Base-by-base conservation (phyloP, 2,329 filamentous ascomycete species). In the Teratosphaeriaceae sp. region DNA sequence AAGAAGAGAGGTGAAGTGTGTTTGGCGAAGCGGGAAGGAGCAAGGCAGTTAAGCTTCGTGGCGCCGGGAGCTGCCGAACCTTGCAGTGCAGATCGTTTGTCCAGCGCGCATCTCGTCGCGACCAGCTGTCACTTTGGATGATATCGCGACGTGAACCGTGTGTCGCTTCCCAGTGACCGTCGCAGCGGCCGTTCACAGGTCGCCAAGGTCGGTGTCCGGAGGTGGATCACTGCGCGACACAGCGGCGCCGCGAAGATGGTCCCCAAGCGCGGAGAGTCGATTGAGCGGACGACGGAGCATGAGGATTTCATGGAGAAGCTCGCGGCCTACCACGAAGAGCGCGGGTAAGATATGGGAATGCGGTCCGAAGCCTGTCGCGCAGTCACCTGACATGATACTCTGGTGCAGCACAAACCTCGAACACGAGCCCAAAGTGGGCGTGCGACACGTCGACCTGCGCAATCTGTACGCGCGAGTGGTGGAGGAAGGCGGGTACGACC, bases 401-500 rank as follows among this genome's bases (percentile, higher is more conserved):
- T 43, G 49, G 50, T 47, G n/a, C 52, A 78, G 74, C 42, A 94
- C 86, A 6, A 68, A 73, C 44, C 80, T 94, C 53, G 88, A 94
- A 48, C 74, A 82, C 22, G 84, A 89, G 62, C 88, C 88, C 40
- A 88, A 86, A 67, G 80, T 94, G 55, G 87, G 85, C 47, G 76
- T 77, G 53, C 81, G 81, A 47, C 80, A 84, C 51, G 76, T 94
- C 48, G 85, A 94, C 58, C 73, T 94, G 21, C 71, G 82, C 60
- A 83, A 84, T 57, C 76, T 94, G 22, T 94, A 87, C 72, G 83
- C 84, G 49, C 76, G 81, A 53, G 84, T 94, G 15, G 75, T 85
- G 42, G 76, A 77, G 18, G 80, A 82, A 55, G 88, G 88, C 41
- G 88, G 88, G 45, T 95, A 95, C 63, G 88, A 94, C 66, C 82